phyloP scores from a whole-genome alignment of 176 grass and related monocot genomes.

The Ensete ventricosum region DNA sequence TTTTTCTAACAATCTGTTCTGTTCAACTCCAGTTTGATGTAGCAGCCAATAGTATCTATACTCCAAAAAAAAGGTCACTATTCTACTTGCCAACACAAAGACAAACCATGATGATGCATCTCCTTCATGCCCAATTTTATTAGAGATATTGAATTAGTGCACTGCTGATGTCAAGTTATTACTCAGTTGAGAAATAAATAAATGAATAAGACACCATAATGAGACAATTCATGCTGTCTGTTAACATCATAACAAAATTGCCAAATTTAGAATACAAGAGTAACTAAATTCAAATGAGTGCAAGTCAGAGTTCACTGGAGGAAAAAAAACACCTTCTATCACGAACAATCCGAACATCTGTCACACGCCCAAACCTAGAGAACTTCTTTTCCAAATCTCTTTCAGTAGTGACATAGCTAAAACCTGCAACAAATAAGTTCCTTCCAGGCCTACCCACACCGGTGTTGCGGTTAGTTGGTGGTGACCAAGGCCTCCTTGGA shows the following conservation, averaged over 20 bases:
- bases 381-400: constrained; percentile 90
- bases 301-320: constrained; percentile 2
- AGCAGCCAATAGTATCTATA: neutral
- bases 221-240: neutral
- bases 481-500: constrained; percentile 64
- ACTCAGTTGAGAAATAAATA: neutral
- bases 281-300: constrained; percentile 6
- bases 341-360: constrained; percentile 60
- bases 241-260: neutral
- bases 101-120: neutral
- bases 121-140: neutral
- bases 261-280: constrained; percentile 4
- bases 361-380: constrained; percentile 63
- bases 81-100: neutral
- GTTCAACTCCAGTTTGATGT: neutral
- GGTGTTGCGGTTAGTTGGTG: constrained; percentile 68
- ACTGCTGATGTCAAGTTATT: neutral
- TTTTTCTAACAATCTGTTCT: neutral
- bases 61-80: neutral
- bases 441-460: constrained; percentile 70
- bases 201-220: neutral
- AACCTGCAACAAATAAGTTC: constrained; percentile 88
- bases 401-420: constrained; percentile 82
- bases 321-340: constrained; percentile 51
- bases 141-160: neutral